Evolutionary conservation across 345 rosid genomes (phyloP), one percentile per base, ranked within the genome.

Genomic region (Carallia brachiata): DNA sequence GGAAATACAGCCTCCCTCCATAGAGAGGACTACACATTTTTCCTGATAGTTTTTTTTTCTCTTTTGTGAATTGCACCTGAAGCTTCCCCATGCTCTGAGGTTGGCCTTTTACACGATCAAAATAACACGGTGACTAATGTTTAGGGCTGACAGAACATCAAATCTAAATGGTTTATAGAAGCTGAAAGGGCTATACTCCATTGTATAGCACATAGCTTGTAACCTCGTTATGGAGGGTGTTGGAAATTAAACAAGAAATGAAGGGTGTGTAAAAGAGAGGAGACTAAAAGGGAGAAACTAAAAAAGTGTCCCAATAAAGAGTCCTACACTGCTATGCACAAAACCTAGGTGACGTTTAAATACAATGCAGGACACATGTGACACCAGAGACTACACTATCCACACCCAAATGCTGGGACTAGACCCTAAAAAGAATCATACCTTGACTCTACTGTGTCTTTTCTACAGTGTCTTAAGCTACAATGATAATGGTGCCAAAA

Each of bases 351-450:
- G 70, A 63, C 55, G 61, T 65, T 61, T 66, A 71, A 73, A 59
- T 74, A 73, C 77, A 78, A 81, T 71, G 77, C 81, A 72, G 70
- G 67, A 73, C 72, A 50, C 76, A 70, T 1, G 68, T 56, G 78
- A 72, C 86, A 77, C 83, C 80, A 75, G 77, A 73, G 78, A 72
- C 65, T 74, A 57, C 63, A 68, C 73, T 64, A 76, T 78, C 50
- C 66, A 75, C 82, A 83, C 86, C 85, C 85, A 75, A 85, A 88
- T 83, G 88, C 83, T 72, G 89, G 80, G 84, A 62, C 68, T 50
- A 57, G 13, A 54, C 30, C 36, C 87, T 76, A 76, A 36, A 84
- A 88, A 84, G 96, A 90, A 89, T 88, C 97, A 85, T 88, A 85
- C 78, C 78, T 86, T 90, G 98, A 90, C 85, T 89, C 92, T 74